phyloP scores from a whole-genome alignment of 768 basidiomycete species.

The Tylopilus subfusipes region DNA sequence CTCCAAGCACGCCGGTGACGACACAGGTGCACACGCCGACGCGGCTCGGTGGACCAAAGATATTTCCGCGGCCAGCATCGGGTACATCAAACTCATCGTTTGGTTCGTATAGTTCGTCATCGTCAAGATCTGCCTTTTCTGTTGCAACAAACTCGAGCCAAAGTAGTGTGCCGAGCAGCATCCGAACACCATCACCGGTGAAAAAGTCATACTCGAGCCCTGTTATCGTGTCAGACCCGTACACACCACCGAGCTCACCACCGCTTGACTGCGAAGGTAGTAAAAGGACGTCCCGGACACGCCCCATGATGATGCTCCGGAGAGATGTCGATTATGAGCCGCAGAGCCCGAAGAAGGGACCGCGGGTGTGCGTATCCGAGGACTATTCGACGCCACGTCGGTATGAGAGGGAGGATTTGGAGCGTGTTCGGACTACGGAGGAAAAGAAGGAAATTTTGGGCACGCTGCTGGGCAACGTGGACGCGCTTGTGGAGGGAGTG shows the following conservation, averaged over 20 bases:
- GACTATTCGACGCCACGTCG: slow-evolving; percentile 10
- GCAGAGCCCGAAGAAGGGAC: slow-evolving; percentile 61
- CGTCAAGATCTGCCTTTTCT: slow-evolving; percentile 40
- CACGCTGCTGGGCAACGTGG: slow-evolving; percentile 86
- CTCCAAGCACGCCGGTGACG: slow-evolving; percentile 31
- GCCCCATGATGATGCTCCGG: slow-evolving; percentile 60
- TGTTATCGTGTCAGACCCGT: slow-evolving; percentile 14
- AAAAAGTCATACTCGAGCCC: slow-evolving; percentile 35
- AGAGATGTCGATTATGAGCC: slow-evolving; percentile 74
- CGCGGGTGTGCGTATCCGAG: slow-evolving; percentile 30
- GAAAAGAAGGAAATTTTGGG: slow-evolving; percentile 82
- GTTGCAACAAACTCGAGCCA: slow-evolving; percentile 35
- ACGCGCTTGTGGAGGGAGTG: slow-evolving; percentile 84
- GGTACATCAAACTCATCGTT: slow-evolving; percentile 18
- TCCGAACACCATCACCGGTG: slow-evolving; percentile 39
- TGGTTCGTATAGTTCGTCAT: slow-evolving; percentile 25
- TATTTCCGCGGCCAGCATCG: slow-evolving; percentile 24
- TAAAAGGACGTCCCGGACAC: slow-evolving; percentile 28
- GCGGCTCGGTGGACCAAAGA: slow-evolving; percentile 18
- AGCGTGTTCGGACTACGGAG: slow-evolving; percentile 54
- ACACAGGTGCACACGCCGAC: slow-evolving; percentile 24
- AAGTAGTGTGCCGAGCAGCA: slow-evolving; percentile 22
- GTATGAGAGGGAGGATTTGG: slow-evolving; percentile 11
- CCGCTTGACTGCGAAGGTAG: slow-evolving; percentile 25
- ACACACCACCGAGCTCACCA: slow-evolving; percentile 25